Base-by-base conservation (phyloP, 768 basidiomycete species). In the Pleurotus sapidus region DNA sequence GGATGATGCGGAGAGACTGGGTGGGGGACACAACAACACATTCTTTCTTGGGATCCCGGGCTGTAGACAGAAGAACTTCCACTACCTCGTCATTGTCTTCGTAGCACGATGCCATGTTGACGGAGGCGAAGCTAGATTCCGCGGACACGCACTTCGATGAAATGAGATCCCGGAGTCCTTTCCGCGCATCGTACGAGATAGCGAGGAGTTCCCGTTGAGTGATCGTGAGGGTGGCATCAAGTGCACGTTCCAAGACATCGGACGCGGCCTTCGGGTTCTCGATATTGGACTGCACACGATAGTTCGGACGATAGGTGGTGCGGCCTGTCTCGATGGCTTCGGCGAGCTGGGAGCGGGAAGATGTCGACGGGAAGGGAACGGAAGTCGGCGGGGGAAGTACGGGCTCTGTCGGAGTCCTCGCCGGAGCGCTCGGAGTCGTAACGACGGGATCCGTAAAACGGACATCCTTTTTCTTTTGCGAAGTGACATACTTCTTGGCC, bases 111-210 rank as follows among this genome's bases (percentile, higher is more conserved):
- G 49, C 6, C 7, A n/a, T 37, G 5, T 18, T 9, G 15, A 12
- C 12, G 37, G 49, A 8, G 37, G 14, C 27, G n/a, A 5, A 14
- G 37, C 48, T 5, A 4, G 23, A 8, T 11, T 43, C 49, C 18
- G 40, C 45, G 5, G 58, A 9, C 17, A 39, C 47, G 0, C 64
- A 30, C 18, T 60, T 59, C 5, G 60, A 48, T 3, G 66, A 65
- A 2, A 61, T 63, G 0, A 54, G 58, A 4, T 67, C 67, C 1
- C 59, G 57, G 46, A 58, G 43, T 11, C 60, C 57, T 6, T 57
- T 23, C 12, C 63, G 63, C 20, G 65, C 50, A 6, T 67, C 67
- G 2, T 64, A 64, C 0, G 67, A 34, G 3, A 68, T 45, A 2
- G 64, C 62, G 0, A 68, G 48, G 0, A 67, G 51, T 45, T 67